phyloP scores from a whole-genome alignment of 345 rosid genomes.

The Trapa incisa region DNA sequence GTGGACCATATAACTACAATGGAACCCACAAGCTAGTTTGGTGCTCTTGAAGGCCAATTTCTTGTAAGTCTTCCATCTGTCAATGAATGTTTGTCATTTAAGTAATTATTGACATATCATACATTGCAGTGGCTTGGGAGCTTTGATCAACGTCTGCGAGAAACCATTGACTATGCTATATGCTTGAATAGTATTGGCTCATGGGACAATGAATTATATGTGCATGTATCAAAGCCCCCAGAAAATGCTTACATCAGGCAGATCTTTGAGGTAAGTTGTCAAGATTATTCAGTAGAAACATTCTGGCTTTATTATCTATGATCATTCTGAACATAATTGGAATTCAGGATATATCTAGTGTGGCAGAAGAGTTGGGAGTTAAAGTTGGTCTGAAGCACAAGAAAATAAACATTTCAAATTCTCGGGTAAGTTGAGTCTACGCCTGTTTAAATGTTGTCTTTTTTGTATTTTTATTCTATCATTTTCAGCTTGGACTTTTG shows the following conservation, averaged over 20 bases:
- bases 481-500: constrained; percentile 2
- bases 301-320: constrained; percentile 8
- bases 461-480: background rate
- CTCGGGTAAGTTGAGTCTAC: constrained; percentile 59
- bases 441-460: background rate
- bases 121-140: constrained; percentile 85
- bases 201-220: constrained; percentile 54
- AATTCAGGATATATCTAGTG: constrained; percentile 65
- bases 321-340: constrained; percentile 7
- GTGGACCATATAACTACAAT: constrained; percentile 94
- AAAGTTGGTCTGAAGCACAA: constrained; percentile 84
- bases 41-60: constrained; percentile 9
- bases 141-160: constrained; percentile 92
- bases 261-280: constrained; percentile 63
- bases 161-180: constrained; percentile 92
- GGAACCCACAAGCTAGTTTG: constrained; percentile 82
- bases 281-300: constrained; percentile 1
- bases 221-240: constrained; percentile 94
- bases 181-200: constrained; percentile 94
- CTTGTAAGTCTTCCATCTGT: background rate
- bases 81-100: background rate
- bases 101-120: constrained; percentile 10
- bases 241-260: constrained; percentile 84
- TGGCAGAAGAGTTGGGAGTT: constrained; percentile 66
- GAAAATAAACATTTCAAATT: constrained; percentile 88